phyloP scores from a whole-genome alignment of 129 eudicot species.

The Sambucus nigra region DNA sequence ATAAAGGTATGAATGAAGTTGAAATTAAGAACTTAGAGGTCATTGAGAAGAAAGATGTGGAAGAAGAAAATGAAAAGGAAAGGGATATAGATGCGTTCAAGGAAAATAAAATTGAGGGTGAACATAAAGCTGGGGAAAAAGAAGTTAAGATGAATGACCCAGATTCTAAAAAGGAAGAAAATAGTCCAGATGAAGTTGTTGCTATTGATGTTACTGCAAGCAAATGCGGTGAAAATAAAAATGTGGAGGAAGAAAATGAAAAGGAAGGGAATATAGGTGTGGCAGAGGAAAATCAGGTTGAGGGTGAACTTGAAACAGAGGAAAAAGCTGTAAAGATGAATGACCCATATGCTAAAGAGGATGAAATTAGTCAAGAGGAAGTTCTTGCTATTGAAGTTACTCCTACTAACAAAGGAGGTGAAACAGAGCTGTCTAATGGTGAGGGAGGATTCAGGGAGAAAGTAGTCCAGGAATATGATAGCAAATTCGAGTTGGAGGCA shows the following conservation, averaged over 20 bases:
- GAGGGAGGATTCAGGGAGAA: too few species aligned
- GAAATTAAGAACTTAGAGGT: too few species aligned
- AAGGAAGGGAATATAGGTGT: neutral
- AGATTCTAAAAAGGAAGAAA: constrained; percentile 1
- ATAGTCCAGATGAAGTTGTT: constrained; percentile 1
- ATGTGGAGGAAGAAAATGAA: neutral
- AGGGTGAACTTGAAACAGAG: neutral
- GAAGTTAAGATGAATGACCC: neutral
- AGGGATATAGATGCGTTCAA: constrained; percentile 5
- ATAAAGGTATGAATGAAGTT: too few species aligned
- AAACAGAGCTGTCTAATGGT: constrained; percentile 12
- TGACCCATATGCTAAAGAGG: neutral
- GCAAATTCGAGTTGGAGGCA: constrained; percentile 17
- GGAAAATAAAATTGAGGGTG: constrained; percentile 18
- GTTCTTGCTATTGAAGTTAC: neutral
- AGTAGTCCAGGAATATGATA: constrained; percentile 12
- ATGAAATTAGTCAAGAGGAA: constrained; percentile 2
- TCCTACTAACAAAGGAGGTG: constrained; percentile 4
- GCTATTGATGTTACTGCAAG: neutral
- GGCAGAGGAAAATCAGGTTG: neutral
- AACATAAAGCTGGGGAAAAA: neutral
- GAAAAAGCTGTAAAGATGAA: too few species aligned
- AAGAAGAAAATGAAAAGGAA: neutral
- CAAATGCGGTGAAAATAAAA: too few species aligned
- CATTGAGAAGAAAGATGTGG: constrained; percentile 6